These are phyloP conservation scores for Fusarium continuum DNA, from an alignment of 2,329 filamentous ascomycete species.

Conservation along the genomic window DNA sequence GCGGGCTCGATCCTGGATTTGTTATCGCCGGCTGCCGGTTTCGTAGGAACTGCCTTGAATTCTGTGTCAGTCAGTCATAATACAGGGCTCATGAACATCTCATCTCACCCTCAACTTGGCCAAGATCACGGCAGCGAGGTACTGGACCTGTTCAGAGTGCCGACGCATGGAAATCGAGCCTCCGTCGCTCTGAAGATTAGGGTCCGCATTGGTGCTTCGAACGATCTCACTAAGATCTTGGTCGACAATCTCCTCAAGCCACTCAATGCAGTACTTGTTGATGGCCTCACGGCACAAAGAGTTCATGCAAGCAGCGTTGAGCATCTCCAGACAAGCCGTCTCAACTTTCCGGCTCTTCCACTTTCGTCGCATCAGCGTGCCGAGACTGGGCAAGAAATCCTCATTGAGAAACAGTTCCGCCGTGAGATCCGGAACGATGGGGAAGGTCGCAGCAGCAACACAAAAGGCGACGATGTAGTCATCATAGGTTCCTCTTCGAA, in stretches of 20 bases:
- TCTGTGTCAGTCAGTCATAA: constrained; percentile 60
- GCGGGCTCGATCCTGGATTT: constrained; percentile 61
- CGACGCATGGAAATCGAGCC: constrained; percentile 68
- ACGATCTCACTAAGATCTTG: constrained; percentile 70
- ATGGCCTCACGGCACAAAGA: constrained; percentile 83
- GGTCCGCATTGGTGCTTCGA: constrained; percentile 60
- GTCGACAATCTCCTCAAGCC: constrained; percentile 85
- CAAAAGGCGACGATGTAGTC: constrained; percentile 93
- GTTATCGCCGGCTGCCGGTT: constrained; percentile 51
- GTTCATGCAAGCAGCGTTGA: constrained; percentile 92
- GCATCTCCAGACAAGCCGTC: constrained; percentile 84
- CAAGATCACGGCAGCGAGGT: constrained; percentile 77
- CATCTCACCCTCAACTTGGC: constrained; percentile 71
- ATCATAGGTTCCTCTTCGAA: constrained; percentile 81
- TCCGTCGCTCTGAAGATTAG: constrained; percentile 65
- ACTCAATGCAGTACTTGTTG: constrained; percentile 83
- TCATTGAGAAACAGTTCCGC: constrained; percentile 86
- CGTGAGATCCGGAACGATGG: constrained; percentile 79
- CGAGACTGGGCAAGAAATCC: constrained; percentile 81
- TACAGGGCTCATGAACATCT: constrained; percentile 16
- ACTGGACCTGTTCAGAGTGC: constrained; percentile 69
- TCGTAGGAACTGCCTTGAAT: constrained; percentile 64
- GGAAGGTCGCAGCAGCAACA: constrained; percentile 88
- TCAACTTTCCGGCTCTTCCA: constrained; percentile 89
- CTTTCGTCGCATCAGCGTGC: constrained; percentile 78